Evolutionary conservation across 441 rosid species (phyloP), one percentile per base, ranked within the genome.

Genomic region (Brassica hybrid): DNA sequence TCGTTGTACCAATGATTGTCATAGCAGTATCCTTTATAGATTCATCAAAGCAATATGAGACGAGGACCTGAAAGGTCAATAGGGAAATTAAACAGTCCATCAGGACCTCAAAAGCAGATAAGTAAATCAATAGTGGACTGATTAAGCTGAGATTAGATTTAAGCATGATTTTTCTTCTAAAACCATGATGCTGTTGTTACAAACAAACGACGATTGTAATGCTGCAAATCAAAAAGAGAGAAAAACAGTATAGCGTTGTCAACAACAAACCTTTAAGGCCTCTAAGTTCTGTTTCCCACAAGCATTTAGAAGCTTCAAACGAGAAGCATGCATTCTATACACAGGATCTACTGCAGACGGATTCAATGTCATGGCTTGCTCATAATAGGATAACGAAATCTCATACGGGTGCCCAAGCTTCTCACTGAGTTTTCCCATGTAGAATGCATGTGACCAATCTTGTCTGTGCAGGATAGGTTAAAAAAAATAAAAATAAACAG

Each of bases 371-470:
- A 92, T 91, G 77, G 99, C 98, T 79, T 86, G 88, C 52, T 87
- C 85, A 84, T 90, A 96, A 82, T 89, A 91, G 65, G 97, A 86
- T 69, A 96, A 88, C 12, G 90, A 87, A 67, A 80, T 81, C 81
- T 87, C 91, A 72, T 82, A 88, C 5, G 92, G 76, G 79, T 86
- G 88, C 71, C 93, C 94, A 75, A 96, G 98, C 89, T 96, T 96
- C 83, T 96, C 94, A 81, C 88, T 86, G 79, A 96, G 98, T 84
- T 96, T 96, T 71, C 98, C 99, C 88, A 96, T 89, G 80, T 96
- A 96, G 83, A 96, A 94, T 76, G 98, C 93, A 87, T 96, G 94
- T 48, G 98, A 92, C 99, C 99, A 96, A 73, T 96, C 99, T 83
- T 87, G 91, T 87, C 99, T 96, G 92, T 61, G 76, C 56, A 80